Percentiles rank a stretch among this genome's conserved stretches.
Conservation (phyloP, 1,284 basidiomycete species). For the Leucocoprinus gongylophorus region DNA sequence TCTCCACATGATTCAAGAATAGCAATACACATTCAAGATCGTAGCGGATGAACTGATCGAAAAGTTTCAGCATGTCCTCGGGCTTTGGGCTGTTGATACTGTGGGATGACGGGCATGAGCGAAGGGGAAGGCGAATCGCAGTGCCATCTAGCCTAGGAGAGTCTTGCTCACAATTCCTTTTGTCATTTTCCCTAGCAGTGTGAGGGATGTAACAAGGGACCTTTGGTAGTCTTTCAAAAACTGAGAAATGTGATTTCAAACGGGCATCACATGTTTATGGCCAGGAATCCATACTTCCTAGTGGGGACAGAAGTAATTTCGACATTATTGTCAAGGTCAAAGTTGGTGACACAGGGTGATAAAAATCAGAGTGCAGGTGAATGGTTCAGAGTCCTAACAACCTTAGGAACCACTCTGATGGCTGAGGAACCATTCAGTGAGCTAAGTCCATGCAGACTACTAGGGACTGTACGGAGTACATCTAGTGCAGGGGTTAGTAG, state of each 20-base stretch:
- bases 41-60: constrained; percentile 34
- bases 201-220: not conserved
- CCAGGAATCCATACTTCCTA: too few relatives aligned
- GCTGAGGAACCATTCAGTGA: too few relatives aligned
- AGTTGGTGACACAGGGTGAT: too few relatives aligned
- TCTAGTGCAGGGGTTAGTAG: too few relatives aligned
- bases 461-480: too few relatives aligned
- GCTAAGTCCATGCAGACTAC: too few relatives aligned
- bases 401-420: too few relatives aligned
- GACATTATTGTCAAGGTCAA: too few relatives aligned
- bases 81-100: constrained; percentile 26
- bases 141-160: constrained; percentile 29
- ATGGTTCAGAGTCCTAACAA: too few relatives aligned
- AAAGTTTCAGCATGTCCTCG: constrained; percentile 32
- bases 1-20: constrained; percentile 36
- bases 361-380: too few relatives aligned
- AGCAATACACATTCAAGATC: constrained; percentile 38
- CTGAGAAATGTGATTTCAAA: constrained; percentile 29
- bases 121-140: constrained; percentile 42
- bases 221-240: constrained; percentile 16
- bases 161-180: constrained; percentile 17
- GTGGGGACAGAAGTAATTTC: too few relatives aligned
- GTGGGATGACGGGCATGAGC: constrained; percentile 26
- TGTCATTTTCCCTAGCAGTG: not conserved
- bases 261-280: constrained; percentile 11